These are phyloP conservation scores for Ogataea dorogensis DNA, from an alignment of 805 yeast species.

Conservation along the genomic window DNA sequence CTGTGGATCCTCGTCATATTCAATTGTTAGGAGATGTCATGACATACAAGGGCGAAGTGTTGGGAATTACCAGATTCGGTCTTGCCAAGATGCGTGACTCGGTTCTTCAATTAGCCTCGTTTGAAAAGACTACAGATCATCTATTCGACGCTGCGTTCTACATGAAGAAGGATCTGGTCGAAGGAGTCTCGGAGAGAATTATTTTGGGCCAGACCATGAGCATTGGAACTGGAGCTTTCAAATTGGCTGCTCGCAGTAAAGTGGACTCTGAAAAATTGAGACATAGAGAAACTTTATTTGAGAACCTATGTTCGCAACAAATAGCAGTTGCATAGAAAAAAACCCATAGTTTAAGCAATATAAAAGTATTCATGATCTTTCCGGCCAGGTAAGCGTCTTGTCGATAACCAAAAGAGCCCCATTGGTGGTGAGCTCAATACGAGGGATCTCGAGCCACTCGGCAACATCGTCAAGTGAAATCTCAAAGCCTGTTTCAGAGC, in stretches of 20 bases:
- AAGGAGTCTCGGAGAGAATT: constrained; percentile 97
- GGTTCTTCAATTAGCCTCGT: constrained; percentile 93
- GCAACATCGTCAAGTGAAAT: constrained; percentile 34
- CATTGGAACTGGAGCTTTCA: constrained; percentile 96
- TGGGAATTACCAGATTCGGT: constrained; percentile 98
- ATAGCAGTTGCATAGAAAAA: constrained; percentile 5
- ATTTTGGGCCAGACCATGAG: constrained; percentile 97
- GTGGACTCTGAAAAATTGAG: constrained; percentile 34
- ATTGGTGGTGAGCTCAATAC: constrained; percentile 39
- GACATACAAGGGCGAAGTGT: constrained; percentile 97
- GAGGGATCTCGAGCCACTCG: constrained; percentile 37
- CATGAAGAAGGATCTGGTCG: constrained; percentile 93
- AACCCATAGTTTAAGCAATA: constrained; percentile 6
- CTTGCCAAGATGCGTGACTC: constrained; percentile 98
- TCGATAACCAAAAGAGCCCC: constrained; percentile 46
- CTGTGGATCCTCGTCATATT: constrained; percentile 99
- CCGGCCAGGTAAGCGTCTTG: constrained; percentile 39
- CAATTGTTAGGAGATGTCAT: constrained; percentile 96
- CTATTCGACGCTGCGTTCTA: constrained; percentile 96
- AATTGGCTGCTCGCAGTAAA: constrained; percentile 63
- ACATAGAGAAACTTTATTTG: constrained; percentile 49
- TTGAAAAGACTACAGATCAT: constrained; percentile 98
- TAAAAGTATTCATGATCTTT: constrained; percentile 11
- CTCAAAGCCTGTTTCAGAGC: constrained; percentile 35
- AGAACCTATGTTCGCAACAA: constrained; percentile 35